Percentiles rank a stretch among this genome's conserved stretches.
phyloP scores from a whole-genome alignment of 139 green algal species.

The Eudorina sp. region DNA sequence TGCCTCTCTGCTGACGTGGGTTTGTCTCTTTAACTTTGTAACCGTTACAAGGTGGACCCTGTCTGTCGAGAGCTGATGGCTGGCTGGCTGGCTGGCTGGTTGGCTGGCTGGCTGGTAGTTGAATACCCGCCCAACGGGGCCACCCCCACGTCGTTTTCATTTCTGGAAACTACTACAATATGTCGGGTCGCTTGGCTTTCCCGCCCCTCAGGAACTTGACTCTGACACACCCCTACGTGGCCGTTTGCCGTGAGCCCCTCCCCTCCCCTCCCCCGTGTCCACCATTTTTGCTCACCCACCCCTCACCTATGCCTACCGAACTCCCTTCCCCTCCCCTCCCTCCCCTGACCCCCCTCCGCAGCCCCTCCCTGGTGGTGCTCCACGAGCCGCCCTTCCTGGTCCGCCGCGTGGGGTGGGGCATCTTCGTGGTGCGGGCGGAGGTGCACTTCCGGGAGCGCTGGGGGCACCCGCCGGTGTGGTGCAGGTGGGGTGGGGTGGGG shows the following conservation, averaged over 20 bases:
- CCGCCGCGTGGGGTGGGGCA: constrained; percentile 20
- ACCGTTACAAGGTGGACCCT: too few relatives aligned
- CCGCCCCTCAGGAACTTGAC: not conserved
- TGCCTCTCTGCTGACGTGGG: too few relatives aligned
- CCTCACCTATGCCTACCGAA: not conserved
- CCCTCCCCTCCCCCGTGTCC: too few relatives aligned
- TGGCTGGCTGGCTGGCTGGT: too few relatives aligned
- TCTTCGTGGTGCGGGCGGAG: constrained; percentile 32
- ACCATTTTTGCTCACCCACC: too few relatives aligned
- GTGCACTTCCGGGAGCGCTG: constrained; percentile 13
- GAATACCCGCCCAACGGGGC: too few relatives aligned
- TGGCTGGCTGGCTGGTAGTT: too few relatives aligned
- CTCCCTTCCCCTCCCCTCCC: not conserved
- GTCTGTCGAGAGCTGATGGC: too few relatives aligned
- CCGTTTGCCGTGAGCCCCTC: too few relatives aligned
- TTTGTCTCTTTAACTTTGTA: too few relatives aligned
- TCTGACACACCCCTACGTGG: not conserved
- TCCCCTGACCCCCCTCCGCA: not conserved
- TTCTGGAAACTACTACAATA: not conserved
- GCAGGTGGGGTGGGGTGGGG: constrained; percentile 28
- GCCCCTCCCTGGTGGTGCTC: constrained; percentile 12
- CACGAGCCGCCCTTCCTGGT: constrained; percentile 11
- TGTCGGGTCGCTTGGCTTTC: not conserved
- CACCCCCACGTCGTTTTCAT: too few relatives aligned
- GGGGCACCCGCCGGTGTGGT: constrained; percentile 2